These are phyloP conservation scores for Citrus glauca DNA, from an alignment of 345 rosid species.

Conservation along the genomic window DNA sequence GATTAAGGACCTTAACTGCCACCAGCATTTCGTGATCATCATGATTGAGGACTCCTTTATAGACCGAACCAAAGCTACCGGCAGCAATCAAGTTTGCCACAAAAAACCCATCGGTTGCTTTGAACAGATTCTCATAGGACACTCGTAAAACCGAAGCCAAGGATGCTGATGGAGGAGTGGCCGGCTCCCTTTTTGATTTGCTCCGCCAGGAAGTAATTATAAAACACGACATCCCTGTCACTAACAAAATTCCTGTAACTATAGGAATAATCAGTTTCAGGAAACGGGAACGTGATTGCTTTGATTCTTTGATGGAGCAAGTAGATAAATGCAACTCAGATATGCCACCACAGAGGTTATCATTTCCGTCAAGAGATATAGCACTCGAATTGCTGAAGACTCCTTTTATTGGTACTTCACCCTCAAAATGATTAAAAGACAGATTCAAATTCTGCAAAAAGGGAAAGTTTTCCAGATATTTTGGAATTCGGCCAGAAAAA, in stretches of 20 bases:
- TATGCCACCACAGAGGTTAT: conserved; percentile 36
- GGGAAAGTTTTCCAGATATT: too few species aligned
- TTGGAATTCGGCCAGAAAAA: too few species aligned
- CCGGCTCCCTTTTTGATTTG: neutral
- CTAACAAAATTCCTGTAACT: neutral
- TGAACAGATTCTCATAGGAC: conserved; percentile 18
- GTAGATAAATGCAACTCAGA: neutral
- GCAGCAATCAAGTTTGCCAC: conserved; percentile 16
- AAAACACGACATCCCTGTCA: neutral
- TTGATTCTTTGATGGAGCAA: conserved; percentile 5
- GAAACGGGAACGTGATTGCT: neutral
- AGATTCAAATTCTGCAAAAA: too few species aligned
- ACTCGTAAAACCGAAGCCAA: neutral
- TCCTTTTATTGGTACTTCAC: too few species aligned
- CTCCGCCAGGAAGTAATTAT: neutral
- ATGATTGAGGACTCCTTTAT: conserved; percentile 16
- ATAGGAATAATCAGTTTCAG: neutral
- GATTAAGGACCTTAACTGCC: conserved; percentile 3
- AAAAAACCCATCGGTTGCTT: conserved; percentile 23
- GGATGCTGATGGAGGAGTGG: neutral
- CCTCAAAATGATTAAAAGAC: too few species aligned
- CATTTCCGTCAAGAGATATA: conserved; percentile 29
- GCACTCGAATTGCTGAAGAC: too few species aligned
- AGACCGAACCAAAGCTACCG: conserved; percentile 28
- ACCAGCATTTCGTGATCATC: neutral